phyloP scores from a whole-genome alignment of 176 grass and related monocot genomes.

The Ensete ventricosum region DNA sequence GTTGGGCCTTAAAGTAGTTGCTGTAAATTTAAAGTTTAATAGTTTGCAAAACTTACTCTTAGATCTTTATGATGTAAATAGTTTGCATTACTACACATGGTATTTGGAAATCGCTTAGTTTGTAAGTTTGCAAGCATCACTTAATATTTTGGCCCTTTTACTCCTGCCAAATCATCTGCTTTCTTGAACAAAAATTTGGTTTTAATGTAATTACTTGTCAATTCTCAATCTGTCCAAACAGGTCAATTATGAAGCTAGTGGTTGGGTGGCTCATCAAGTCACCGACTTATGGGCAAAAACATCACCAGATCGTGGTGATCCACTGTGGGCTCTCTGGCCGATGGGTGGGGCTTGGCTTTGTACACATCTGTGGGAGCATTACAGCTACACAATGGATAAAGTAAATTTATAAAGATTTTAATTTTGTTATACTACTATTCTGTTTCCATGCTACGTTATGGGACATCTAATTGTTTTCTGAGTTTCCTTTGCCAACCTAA shows the following conservation, averaged over 20 bases:
- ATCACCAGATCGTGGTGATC: constrained; percentile 63
- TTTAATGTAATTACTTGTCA: background rate
- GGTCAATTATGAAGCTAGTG: constrained; percentile 72
- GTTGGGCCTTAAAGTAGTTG: background rate
- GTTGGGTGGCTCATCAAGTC: constrained; percentile 93
- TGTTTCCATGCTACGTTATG: background rate
- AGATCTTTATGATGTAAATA: background rate
- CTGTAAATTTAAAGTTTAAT: background rate
- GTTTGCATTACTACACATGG: background rate
- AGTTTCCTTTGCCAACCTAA: background rate
- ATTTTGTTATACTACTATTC: background rate
- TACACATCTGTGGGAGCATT: constrained; percentile 93
- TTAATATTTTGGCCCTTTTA: background rate
- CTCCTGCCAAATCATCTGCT: background rate
- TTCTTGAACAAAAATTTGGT: background rate
- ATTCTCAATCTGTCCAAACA: constrained; percentile 19
- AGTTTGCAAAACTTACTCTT: background rate
- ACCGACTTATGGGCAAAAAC: constrained; percentile 94
- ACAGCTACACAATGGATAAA: constrained; percentile 82
- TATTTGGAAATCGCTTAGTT: no score
- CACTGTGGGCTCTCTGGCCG: constrained; percentile 77
- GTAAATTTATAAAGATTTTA: constrained; percentile 25
- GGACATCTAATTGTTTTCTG: background rate
- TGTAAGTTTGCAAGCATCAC: background rate
- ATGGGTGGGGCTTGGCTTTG: constrained; percentile 95